phyloP scores from a whole-genome alignment of 2,329 filamentous ascomycete genomes.

The Aspergillus sp. region DNA sequence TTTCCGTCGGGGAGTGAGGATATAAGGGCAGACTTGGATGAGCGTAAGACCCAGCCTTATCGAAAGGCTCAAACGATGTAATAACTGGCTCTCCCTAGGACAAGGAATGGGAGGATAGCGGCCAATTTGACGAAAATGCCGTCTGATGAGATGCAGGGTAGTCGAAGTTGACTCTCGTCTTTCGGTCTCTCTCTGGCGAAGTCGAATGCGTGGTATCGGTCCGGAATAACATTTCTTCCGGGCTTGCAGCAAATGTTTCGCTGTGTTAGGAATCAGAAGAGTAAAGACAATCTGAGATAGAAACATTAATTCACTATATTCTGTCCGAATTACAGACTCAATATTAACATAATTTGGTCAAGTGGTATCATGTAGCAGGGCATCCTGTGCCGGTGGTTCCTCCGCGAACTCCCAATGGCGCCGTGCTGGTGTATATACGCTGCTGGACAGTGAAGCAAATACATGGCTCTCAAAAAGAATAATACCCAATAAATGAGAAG shows the following conservation, averaged over 20 bases:
- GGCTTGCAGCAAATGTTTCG: background rate
- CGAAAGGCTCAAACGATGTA: background rate
- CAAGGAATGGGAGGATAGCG: background rate
- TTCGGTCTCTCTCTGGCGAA: background rate
- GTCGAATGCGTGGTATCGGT: background rate
- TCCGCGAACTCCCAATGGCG: conserved; percentile 9
- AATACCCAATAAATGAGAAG: background rate
- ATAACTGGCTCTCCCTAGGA: background rate
- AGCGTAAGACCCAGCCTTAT: too few species aligned
- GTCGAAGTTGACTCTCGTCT: background rate
- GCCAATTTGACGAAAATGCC: background rate
- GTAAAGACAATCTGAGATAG: background rate
- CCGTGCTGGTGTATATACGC: conserved; percentile 9
- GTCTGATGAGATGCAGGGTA: too few species aligned
- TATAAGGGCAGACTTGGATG: background rate
- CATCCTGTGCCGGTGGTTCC: conserved; percentile 3
- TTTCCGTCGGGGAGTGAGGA: background rate
- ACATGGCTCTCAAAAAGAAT: too few species aligned
- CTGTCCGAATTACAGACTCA: background rate
- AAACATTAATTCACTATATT: background rate
- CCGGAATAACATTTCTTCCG: conserved; percentile 13
- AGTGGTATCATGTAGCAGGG: conserved; percentile 11
- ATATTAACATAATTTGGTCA: background rate
- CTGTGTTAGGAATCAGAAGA: background rate
- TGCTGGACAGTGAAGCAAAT: background rate